A percentile compares a stretch with the other conserved stretches of the same genome.
phyloP scores from a whole-genome alignment of 257 asterid species.

The Solanum verrucosum region DNA sequence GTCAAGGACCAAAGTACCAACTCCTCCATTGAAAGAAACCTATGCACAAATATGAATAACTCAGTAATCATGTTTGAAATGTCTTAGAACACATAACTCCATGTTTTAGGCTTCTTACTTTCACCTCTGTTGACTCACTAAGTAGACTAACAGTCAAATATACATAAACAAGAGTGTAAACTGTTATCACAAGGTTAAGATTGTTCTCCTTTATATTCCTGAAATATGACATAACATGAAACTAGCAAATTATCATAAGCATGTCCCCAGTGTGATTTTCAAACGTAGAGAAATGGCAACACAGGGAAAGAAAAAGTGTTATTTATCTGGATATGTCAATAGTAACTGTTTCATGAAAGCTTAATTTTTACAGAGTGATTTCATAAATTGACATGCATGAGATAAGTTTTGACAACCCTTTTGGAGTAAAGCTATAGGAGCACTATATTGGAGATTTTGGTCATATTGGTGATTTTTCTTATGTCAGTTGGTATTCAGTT shows the following conservation, averaged over 20 bases:
- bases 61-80: neutral
- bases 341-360: neutral
- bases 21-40: constrained; percentile 78
- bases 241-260: neutral
- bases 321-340: neutral
- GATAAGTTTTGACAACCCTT: neutral
- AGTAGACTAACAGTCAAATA: neutral
- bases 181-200: neutral
- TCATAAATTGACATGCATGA: neutral
- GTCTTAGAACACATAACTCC: neutral
- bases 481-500: neutral
- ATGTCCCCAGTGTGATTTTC: neutral
- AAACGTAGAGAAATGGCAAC: neutral
- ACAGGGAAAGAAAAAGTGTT: neutral
- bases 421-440: neutral
- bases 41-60: constrained; percentile 26
- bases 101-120: neutral
- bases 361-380: neutral
- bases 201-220: neutral
- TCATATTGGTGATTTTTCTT: neutral
- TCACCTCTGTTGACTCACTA: neutral
- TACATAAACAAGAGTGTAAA: neutral
- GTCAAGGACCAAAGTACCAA: constrained; percentile 82
- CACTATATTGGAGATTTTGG: neutral
- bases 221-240: neutral